Evolutionary conservation across 2,329 filamentous ascomycete genomes (phyloP).

Genomic region (Fusarium denticulatum): DNA sequence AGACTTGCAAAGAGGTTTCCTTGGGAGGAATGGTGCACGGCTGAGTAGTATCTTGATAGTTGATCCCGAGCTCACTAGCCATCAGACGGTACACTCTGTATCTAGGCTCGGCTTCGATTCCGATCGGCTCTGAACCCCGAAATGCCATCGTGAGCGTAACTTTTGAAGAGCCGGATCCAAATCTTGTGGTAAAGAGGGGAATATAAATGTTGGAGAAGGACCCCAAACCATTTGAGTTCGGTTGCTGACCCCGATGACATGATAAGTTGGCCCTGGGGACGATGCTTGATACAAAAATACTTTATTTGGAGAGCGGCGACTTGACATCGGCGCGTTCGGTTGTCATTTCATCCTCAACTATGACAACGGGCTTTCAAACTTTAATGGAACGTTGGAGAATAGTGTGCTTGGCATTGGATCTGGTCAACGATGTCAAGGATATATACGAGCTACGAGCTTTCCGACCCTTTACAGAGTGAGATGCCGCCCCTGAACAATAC

Average conservation of each 20-base stretch:
- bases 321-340: too few species aligned
- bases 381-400: too few species aligned
- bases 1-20: constrained; percentile 15
- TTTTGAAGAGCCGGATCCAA: background rate
- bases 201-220: background rate
- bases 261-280: background rate
- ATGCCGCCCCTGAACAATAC: too few species aligned
- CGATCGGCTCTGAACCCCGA: constrained; percentile 14
- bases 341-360: too few species aligned
- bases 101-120: constrained; percentile 7
- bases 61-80: background rate
- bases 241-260: background rate
- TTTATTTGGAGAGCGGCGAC: too few species aligned
- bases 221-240: background rate
- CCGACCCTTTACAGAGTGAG: too few species aligned
- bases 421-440: too few species aligned
- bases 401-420: too few species aligned
- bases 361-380: too few species aligned
- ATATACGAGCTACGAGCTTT: too few species aligned
- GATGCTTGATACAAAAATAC: background rate
- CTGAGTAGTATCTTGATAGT: background rate
- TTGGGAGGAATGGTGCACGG: background rate
- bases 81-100: background rate
- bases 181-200: background rate
- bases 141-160: background rate